Evolutionary conservation across 75 land plant genomes (phyloP).

Genomic region (Gnetum montanum): DNA sequence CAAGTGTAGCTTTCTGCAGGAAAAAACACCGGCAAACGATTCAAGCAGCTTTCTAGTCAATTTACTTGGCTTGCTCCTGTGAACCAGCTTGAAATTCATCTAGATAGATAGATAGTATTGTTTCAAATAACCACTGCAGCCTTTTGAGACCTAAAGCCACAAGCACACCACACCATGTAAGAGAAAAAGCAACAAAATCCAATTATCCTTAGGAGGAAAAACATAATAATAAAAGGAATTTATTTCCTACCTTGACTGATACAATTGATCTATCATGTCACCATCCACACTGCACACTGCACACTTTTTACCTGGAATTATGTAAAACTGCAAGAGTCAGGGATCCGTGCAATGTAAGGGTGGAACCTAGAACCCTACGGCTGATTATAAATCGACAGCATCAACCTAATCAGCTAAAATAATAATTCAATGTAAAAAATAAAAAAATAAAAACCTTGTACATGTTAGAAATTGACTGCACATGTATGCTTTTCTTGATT

Average conservation of each 20-base stretch:
- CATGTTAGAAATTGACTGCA: too few relatives aligned
- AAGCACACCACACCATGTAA: neutral
- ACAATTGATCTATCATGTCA: constrained; percentile 40
- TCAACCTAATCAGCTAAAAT: too few relatives aligned
- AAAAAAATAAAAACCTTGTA: too few relatives aligned
- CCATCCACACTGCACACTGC: too few relatives aligned
- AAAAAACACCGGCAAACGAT: constrained; percentile 8
- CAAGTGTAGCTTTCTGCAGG: constrained; percentile 27
- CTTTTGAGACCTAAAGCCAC: constrained; percentile 27
- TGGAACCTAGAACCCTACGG: too few relatives aligned
- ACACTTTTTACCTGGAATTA: constrained; percentile 38
- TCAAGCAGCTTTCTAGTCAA: constrained; percentile 15
- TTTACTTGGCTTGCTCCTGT: neutral
- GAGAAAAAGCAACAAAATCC: neutral
- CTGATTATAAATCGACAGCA: too few relatives aligned
- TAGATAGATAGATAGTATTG: constrained; percentile 15
- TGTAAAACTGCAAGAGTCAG: neutral
- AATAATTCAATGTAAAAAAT: too few relatives aligned
- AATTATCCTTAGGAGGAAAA: neutral
- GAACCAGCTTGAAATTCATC: constrained; percentile 34
- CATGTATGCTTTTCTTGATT: too few relatives aligned
- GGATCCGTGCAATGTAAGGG: too few relatives aligned
- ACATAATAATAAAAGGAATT: neutral
- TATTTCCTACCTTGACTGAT: constrained; percentile 41
- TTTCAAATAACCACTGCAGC: constrained; percentile 37